Evolutionary conservation across 306 rosid species (phyloP), one percentile per base, ranked within the genome.

Genomic region (Potentilla sterilis): DNA sequence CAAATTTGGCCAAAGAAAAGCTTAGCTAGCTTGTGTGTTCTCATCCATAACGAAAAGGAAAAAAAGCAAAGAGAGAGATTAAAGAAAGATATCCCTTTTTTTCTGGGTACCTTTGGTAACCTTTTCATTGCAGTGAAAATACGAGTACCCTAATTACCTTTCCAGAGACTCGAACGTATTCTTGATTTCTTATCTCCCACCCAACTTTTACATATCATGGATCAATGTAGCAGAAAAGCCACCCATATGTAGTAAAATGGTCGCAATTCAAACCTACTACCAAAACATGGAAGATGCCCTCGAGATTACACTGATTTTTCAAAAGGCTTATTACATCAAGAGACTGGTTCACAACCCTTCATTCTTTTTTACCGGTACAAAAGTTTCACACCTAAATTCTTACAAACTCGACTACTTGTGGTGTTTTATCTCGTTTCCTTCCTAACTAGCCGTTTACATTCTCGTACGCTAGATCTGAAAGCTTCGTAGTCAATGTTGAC

Each of bases 1-100:
- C 92, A 80, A 84, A 83, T 85, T 83, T 84, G 82, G 84, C 75
- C 81, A 73, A 72, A 72, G 72, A 81, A 86, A 84, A 83, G 87
- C 85, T n/a, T n/a, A n/a, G n/a, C n/a, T n/a, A n/a, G n/a, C n/a
- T 75, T 75, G 58, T 52, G 43, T 58, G 67, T 75, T 75, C 83
- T 72, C 73, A 75, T 69, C 84, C 82, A 85, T 75, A 73, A 61
- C 79, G 46, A 73, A 67, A 63, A 41, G 57, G 34, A 74, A 72
- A 74, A 24, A 72, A 70, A 62, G 70, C 48, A 52, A 63, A 51
- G 79, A 81, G 54, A 51, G 79, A 81, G 54, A 70, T 78, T 32
- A 73, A 61, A 79, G 63, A 67, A 52, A 28, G 40, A 69, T 63
- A 40, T 24, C 74, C 75, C 77, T 34, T 79, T 78, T 77, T 69